These are phyloP conservation scores for Malus fusca DNA, from an alignment of 306 rosid genomes.

Conservation along the genomic window DNA sequence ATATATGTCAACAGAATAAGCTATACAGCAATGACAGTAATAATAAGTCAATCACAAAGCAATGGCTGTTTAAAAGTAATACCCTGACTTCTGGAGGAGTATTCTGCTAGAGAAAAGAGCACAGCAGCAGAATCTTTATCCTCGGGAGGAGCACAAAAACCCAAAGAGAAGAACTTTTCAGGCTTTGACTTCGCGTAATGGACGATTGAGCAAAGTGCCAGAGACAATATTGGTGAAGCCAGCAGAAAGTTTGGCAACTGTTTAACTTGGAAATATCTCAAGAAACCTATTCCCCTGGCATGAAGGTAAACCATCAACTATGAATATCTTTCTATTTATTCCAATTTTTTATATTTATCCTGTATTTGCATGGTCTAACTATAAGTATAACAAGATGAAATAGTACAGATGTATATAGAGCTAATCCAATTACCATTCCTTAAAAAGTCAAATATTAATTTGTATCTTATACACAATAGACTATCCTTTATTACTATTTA, in stretches of 20 bases:
- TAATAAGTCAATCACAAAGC: slow-evolving; percentile 3
- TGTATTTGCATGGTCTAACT: no score
- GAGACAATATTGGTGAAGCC: slow-evolving; percentile 72
- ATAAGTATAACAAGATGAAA: no score
- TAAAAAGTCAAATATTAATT: no score
- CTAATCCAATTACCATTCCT: no score
- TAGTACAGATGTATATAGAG: no score
- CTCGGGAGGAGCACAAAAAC: slow-evolving; percentile 47
- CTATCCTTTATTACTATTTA: no score
- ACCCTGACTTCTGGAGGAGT: slow-evolving; percentile 46
- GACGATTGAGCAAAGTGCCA: slow-evolving; percentile 61
- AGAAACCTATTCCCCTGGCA: slow-evolving; percentile 92
- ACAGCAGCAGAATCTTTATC: slow-evolving; percentile 44
- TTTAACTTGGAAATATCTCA: slow-evolving; percentile 70
- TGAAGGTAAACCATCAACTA: slow-evolving; percentile 19
- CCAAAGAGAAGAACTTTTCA: slow-evolving; percentile 52
- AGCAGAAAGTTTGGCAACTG: slow-evolving; percentile 91
- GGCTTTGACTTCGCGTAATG: slow-evolving; percentile 79
- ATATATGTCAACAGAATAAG: no score
- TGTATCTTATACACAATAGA: no score
- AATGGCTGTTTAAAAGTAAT: slow-evolving; percentile 14
- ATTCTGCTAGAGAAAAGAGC: slow-evolving; percentile 23
- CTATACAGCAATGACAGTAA: background rate
- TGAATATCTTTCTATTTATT: background rate
- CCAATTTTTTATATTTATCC: background rate